A percentile compares a stretch with the other conserved stretches of the same genome.
phyloP scores from a whole-genome alignment of 768 basidiomycete genomes.

The Leucocoprinus birnbaumii region DNA sequence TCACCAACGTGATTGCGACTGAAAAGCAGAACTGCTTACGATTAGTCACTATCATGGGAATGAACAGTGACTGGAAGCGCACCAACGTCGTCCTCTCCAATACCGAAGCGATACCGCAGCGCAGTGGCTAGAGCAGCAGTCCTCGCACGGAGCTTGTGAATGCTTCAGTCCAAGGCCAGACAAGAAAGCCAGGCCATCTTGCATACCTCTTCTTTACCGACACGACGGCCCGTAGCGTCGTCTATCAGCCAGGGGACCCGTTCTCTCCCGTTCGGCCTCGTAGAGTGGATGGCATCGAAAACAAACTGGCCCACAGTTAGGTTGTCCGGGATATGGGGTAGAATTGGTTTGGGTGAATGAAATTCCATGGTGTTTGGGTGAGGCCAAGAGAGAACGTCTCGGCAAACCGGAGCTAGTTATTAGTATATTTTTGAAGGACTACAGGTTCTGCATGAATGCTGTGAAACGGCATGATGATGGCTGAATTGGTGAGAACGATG shows the following conservation, averaged over 20 bases:
- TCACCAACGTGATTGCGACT: constrained; percentile 67
- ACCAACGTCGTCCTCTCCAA: constrained; percentile 56
- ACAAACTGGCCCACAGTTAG: constrained; percentile 52
- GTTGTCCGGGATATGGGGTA: constrained; percentile 47
- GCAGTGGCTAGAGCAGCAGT: constrained; percentile 47
- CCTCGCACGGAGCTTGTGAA: constrained; percentile 39
- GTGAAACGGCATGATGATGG: neutral
- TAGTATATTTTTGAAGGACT: no score
- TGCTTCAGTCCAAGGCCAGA: neutral
- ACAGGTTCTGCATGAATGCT: no score
- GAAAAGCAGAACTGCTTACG: constrained; percentile 53
- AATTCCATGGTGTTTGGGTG: constrained; percentile 26
- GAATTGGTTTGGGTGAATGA: constrained; percentile 21
- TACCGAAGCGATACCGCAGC: constrained; percentile 36
- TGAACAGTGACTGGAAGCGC: constrained; percentile 15
- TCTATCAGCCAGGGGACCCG: constrained; percentile 46
- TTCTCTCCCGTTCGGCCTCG: constrained; percentile 31
- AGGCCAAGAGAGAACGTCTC: neutral
- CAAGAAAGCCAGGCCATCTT: neutral
- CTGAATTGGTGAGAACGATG: neutral
- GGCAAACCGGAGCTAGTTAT: no score
- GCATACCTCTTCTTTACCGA: constrained; percentile 38
- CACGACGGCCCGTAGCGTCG: constrained; percentile 39
- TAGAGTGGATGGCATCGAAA: constrained; percentile 42
- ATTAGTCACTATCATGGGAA: neutral